Evolutionary conservation across 2,329 filamentous ascomycete genomes (phyloP).

Genomic region (Colletotrichum destructivum): DNA sequence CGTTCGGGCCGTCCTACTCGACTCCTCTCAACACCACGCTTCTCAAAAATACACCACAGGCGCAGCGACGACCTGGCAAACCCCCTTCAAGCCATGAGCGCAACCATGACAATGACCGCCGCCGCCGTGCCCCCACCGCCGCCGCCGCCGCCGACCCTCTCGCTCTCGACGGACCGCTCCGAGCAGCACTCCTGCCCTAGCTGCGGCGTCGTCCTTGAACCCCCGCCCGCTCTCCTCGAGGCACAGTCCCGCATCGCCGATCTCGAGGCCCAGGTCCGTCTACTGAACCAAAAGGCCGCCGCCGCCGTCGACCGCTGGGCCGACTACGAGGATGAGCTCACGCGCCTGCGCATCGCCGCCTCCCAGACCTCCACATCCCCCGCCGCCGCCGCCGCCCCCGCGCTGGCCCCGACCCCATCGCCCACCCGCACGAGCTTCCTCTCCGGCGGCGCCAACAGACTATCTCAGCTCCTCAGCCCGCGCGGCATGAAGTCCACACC

Average conservation of each 20-base stretch:
- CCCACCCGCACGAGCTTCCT: conserved; percentile 62
- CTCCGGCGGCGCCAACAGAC: conserved; percentile 58
- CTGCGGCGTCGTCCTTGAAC: conserved; percentile 62
- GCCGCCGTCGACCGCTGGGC: conserved; percentile 77
- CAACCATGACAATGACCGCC: conserved; percentile 44
- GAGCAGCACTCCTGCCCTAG: conserved; percentile 61
- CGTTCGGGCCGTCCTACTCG: not conserved
- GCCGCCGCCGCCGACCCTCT: conserved; percentile 41
- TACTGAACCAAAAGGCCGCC: conserved; percentile 80
- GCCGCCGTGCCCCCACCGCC: conserved; percentile 35
- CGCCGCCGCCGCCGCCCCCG: conserved; percentile 43
- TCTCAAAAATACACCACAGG: not conserved
- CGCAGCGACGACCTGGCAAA: not conserved
- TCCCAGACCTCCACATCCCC: conserved; percentile 45
- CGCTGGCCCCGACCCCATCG: conserved; percentile 47
- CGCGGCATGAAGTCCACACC: conserved; percentile 61
- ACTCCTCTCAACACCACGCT: not conserved
- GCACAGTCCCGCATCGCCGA: conserved; percentile 76
- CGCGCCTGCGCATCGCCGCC: conserved; percentile 63
- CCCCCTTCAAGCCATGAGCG: conserved; percentile 39
- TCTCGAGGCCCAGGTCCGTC: conserved; percentile 78
- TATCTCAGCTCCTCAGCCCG: conserved; percentile 61
- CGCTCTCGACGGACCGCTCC: conserved; percentile 41
- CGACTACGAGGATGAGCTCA: conserved; percentile 86
- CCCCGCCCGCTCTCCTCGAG: conserved; percentile 62